Base-by-base conservation (phyloP, 345 rosid genomes). In the Microcos paniculata region DNA sequence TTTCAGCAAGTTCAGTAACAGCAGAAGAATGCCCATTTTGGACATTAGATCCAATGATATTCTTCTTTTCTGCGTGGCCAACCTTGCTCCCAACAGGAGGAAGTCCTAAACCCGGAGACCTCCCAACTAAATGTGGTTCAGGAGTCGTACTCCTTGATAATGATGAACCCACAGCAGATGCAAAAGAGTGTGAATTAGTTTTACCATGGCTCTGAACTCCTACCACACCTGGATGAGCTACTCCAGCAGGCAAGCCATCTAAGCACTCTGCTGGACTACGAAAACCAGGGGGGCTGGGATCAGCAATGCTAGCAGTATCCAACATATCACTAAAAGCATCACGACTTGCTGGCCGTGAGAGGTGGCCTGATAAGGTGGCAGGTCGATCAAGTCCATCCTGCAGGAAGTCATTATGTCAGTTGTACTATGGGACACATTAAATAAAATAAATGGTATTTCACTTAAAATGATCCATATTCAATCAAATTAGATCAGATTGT, bases 361-460 rank as follows among this genome's bases (percentile, higher is more conserved):
- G 79, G 65, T 84, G 86, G 71, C 88, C 92, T 30, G 88, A 79
- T 65, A 89, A 76, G 52, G 86, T 78, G 77, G 90, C 74, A 71
- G 88, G 84, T 35, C 81, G 86, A 77, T 90, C 97, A 77, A 84
- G 78, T 67, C 98, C 97, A 77, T 86, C 98, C 97, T 96, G 82
- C 68, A 85, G 81, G 62, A 81, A 46, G 59, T 62, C 79, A 35
- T 61, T 58, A 49, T 46, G 10, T 76, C 70, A 80, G 63, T 62
- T 70, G 72, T 8, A 19, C 16, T 5, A 69, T 10, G 48, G 19
- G 48, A 48, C 43, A 28, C 0, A 40, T 28, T 69, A 69, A 65
- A 45, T 45, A 24, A 66, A 48, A 68, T 18, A 46, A 69, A 48
- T 16, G 3, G 58, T n/a, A 69, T 48, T 48, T 46, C 42, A 30